phyloP scores from a whole-genome alignment of 140 eudicot species.

The Erigeron philadelphicus region DNA sequence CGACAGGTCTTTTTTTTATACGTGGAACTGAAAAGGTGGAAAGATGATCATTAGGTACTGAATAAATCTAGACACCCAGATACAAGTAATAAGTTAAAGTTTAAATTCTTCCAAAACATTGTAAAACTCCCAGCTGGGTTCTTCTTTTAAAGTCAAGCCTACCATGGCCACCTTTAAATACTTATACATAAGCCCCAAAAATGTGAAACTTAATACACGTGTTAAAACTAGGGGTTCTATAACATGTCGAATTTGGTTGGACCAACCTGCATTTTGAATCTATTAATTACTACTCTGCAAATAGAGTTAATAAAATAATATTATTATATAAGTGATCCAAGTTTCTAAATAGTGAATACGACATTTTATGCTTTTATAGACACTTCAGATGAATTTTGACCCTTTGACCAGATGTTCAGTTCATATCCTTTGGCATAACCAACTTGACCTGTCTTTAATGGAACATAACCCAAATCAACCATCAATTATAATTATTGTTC shows the following conservation, averaged over 20 bases:
- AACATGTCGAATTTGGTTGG: background rate
- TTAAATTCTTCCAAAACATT: background rate
- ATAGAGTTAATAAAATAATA: no score
- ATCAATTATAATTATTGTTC: background rate
- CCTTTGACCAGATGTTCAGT: no score
- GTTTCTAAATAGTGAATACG: no score
- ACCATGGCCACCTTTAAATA: background rate
- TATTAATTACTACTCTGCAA: no score
- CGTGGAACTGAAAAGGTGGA: conserved; percentile 44
- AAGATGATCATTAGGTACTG: background rate
- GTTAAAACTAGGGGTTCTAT: background rate
- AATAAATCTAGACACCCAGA: background rate
- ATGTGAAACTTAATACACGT: background rate
- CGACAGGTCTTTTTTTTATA: conserved; percentile 50
- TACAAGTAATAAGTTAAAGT: background rate
- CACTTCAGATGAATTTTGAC: no score
- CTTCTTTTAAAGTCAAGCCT: background rate
- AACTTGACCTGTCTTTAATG: no score
- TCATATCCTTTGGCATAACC: no score
- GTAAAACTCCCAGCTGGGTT: background rate
- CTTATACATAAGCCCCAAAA: background rate
- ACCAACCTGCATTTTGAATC: no score
- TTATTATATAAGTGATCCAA: no score
- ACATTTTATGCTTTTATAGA: no score
- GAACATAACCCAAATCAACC: no score